These are phyloP conservation scores for Tolypocladium amazonense DNA, from an alignment of 2,329 filamentous ascomycete genomes.

Conservation along the genomic window DNA sequence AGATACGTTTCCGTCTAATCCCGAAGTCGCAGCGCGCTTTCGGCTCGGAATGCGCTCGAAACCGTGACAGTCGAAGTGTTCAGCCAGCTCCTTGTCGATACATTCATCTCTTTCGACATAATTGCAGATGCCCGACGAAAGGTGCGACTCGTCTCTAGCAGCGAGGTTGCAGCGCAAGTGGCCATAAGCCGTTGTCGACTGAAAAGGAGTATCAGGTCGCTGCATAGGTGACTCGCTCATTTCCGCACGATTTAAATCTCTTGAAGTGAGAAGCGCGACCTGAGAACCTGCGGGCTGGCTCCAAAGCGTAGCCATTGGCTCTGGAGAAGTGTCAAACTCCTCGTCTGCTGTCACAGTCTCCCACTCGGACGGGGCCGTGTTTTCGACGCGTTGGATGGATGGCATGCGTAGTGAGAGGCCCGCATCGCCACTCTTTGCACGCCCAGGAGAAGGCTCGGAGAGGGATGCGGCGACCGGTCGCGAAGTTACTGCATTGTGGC, in stretches of 20 bases:
- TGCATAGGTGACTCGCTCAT: background rate
- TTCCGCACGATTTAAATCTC: too few species aligned
- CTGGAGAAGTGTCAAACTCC: conserved; percentile 5
- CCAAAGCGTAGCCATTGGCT: background rate
- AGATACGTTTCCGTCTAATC: conserved; percentile 1
- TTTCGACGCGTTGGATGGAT: conserved; percentile 3
- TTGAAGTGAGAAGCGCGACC: background rate
- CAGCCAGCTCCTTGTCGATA: background rate
- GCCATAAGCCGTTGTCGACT: background rate
- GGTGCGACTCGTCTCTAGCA: background rate
- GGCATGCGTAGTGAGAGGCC: background rate
- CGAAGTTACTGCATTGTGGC: background rate
- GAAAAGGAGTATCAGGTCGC: background rate
- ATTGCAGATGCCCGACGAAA: background rate
- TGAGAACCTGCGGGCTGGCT: background rate
- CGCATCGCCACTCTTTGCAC: background rate
- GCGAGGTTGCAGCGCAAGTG: background rate
- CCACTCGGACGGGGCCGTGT: conserved; percentile 17
- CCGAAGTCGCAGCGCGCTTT: background rate
- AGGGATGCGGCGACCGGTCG: background rate
- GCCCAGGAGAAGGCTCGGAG: background rate
- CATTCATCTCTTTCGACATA: background rate
- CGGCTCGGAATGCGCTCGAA: background rate
- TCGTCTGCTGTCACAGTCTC: conserved; percentile 18
- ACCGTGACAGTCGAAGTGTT: background rate